These are phyloP conservation scores for Mayamaea pseudoterrestris DNA, from an alignment of 108 stramenopile species.

Conservation along the genomic window DNA sequence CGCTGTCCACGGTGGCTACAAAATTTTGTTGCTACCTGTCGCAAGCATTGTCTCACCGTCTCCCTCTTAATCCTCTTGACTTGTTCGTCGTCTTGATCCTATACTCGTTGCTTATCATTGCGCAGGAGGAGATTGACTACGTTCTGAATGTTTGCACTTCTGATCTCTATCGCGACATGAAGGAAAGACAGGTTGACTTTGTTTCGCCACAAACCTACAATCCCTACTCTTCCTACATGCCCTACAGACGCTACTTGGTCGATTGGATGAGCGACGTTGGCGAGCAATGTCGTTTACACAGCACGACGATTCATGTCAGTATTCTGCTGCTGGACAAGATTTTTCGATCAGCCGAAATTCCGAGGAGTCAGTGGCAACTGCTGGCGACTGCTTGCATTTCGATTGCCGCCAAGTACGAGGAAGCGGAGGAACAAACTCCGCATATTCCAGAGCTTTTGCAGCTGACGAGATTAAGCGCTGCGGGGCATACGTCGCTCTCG, in stretches of 20 bases:
- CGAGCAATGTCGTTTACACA: slow-evolving; percentile 71
- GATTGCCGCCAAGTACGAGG: slow-evolving; percentile 84
- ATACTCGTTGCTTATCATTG: background rate
- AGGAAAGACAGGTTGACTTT: slow-evolving; percentile 60
- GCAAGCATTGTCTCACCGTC: too few relatives aligned
- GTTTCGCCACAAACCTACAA: slow-evolving; percentile 55
- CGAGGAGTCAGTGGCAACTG: slow-evolving; percentile 78
- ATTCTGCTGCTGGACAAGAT: slow-evolving; percentile 83
- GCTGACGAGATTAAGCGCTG: slow-evolving; percentile 58
- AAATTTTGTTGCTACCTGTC: too few relatives aligned
- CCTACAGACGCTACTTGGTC: slow-evolving; percentile 78
- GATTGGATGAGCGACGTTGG: slow-evolving; percentile 91
- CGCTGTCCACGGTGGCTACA: too few relatives aligned
- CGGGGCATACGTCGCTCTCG: slow-evolving; percentile 64
- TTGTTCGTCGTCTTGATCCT: too few relatives aligned
- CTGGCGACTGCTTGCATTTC: slow-evolving; percentile 85
- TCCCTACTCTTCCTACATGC: slow-evolving; percentile 67
- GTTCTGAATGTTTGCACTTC: slow-evolving; percentile 46
- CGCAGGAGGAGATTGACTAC: slow-evolving; percentile 28
- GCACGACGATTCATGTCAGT: slow-evolving; percentile 70
- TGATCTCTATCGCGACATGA: slow-evolving; percentile 75
- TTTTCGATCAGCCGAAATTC: slow-evolving; percentile 53
- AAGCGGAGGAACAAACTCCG: slow-evolving; percentile 85
- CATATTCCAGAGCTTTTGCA: slow-evolving; percentile 73
- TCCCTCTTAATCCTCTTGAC: too few relatives aligned